Conservation (phyloP, 208 protist genomes). For the Acanthamoeba castellanii region DNA sequence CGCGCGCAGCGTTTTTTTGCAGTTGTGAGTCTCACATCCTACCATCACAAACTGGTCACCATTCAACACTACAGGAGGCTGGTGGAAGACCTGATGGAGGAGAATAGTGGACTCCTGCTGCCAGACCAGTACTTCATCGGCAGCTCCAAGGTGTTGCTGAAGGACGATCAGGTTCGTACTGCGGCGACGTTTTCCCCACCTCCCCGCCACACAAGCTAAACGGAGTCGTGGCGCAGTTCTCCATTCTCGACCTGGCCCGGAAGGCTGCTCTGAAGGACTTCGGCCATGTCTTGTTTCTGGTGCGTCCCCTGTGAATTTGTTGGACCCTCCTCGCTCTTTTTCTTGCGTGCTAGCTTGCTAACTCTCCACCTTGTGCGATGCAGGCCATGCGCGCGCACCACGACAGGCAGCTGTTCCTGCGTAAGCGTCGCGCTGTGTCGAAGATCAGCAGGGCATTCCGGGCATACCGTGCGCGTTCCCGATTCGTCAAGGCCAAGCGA, state of each 20-base stretch:
- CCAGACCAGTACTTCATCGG: not conserved
- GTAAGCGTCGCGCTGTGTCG: not conserved
- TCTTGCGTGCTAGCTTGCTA: not conserved
- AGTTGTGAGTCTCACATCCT: not conserved
- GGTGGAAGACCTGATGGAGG: not conserved
- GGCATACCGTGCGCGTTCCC: not conserved
- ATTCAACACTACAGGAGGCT: not conserved
- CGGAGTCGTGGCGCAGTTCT: not conserved
- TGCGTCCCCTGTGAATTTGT: not conserved
- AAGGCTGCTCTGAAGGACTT: not conserved
- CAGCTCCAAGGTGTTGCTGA: slow-evolving; percentile 10
- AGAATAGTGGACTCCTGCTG: not conserved
- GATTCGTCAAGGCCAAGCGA: not conserved
- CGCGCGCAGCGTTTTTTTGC: no score
- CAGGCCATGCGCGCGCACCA: not conserved
- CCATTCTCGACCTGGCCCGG: not conserved
- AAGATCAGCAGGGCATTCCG: not conserved
- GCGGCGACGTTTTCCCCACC: no score
- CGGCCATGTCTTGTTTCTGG: not conserved
- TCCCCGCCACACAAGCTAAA: no score
- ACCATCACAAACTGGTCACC: not conserved
- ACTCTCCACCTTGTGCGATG: not conserved
- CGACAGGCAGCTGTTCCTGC: not conserved
- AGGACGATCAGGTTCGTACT: not conserved
- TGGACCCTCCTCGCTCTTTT: no score